Base-by-base conservation (phyloP, 495 filamentous ascomycete species). In the Xylaria castorea region DNA sequence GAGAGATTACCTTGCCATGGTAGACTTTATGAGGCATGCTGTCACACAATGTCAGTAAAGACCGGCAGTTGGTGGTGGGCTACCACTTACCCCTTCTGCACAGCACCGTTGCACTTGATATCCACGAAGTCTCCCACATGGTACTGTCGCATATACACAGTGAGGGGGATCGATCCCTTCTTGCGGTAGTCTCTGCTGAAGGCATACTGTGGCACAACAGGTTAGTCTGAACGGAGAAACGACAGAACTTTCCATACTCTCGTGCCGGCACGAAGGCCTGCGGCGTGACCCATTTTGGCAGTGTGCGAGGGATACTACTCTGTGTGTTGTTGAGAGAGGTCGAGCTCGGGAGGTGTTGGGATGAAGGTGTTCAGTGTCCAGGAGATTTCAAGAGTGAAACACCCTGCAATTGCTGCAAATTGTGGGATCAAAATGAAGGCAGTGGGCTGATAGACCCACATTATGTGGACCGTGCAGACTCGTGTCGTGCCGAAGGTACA, bases 111-210 rank as follows among this genome's bases (percentile, higher is more conserved):
- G 79, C 92, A 92, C 86, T 95, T 94, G 83, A 98, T 91, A 81
- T 98, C 95, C 79, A 98, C 95, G 78, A 97, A 97, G 77, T 98
- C 95, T 81, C 95, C 96, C 81, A 99, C 96, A 91, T 91, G 93
- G 91, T 96, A 98, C 82, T 92, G 89, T 84, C 91, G 91, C 77
- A 99, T 87, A 88, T 97, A 97, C 81, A 93, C 97, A 73, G 92
- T 94, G 75, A 97, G 87, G 79, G 86, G 88, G 87, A 98, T 97
- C 85, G 89, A 88, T 79, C 96, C 96, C 86, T 93, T 92, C 88
- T 97, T 86, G 86, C 95, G 95, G 91, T 97, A 99, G 81, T 89
- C 87, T 80, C 95, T 90, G 77, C 91, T 92, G 90, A 97, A 98
- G 86, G 94, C 93, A 91, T 96, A 95, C 90, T 91, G 25, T 5